phyloP scores from a whole-genome alignment of 768 basidiomycete species.

The Pleurotus ostreatus region DNA sequence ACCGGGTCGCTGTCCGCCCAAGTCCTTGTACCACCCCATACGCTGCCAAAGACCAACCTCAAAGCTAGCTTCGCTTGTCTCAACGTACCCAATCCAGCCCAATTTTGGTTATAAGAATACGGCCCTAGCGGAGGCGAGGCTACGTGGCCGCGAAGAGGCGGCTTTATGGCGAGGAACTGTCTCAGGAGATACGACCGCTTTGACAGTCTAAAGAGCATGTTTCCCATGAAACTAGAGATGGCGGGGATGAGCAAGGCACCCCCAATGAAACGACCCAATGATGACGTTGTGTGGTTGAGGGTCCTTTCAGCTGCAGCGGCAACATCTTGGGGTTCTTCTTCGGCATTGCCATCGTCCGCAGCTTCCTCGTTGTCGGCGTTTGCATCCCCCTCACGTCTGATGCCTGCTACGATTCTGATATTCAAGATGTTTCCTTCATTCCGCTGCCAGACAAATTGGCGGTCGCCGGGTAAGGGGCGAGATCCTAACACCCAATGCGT shows the following conservation, averaged over 20 bases:
- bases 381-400: constrained; percentile 10
- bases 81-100: constrained; percentile 19
- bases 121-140: constrained; percentile 13
- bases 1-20: constrained; percentile 72
- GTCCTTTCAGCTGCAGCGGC: constrained; percentile 56
- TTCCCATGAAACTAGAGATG: constrained; percentile 64
- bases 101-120: constrained; percentile 13
- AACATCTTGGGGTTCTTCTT: constrained; percentile 30
- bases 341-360: constrained; percentile 16
- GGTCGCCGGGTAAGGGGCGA: constrained; percentile 17
- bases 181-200: constrained; percentile 34
- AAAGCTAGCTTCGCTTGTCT: constrained; percentile 24
- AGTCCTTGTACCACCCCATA: constrained; percentile 53
- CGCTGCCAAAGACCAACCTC: constrained; percentile 38
- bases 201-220: constrained; percentile 52
- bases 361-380: constrained; percentile 15
- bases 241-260: constrained; percentile 68
- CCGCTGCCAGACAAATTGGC: constrained; percentile 15
- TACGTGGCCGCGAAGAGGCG: constrained; percentile 16
- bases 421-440: constrained; percentile 11
- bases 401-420: constrained; percentile 12
- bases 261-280: constrained; percentile 62
- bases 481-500: constrained; percentile 42
- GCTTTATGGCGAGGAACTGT: constrained; percentile 33
- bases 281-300: constrained; percentile 52